Percentiles rank a stretch among this genome's conserved stretches.
Conservation (phyloP, 495 filamentous ascomycete genomes). For the Penicillium odoratum region DNA sequence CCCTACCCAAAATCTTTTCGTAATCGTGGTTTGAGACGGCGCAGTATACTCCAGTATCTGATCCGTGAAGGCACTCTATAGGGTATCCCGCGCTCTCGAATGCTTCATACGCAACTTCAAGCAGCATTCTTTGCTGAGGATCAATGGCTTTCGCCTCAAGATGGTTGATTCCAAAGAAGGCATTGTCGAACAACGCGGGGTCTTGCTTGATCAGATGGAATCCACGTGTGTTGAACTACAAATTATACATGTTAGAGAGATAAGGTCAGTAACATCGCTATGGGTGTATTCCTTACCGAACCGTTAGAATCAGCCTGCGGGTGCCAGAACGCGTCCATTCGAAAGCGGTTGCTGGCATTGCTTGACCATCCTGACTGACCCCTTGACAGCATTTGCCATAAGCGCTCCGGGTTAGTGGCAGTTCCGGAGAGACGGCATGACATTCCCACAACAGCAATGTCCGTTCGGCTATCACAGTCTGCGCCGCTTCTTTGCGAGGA, state of each 20-base stretch:
- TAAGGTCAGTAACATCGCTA: too few relatives aligned
- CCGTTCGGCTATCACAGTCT: slow-evolving; percentile 4
- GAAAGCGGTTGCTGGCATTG: background rate
- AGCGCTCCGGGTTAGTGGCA: slow-evolving; percentile 1
- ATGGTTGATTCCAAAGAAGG: background rate
- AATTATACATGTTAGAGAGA: background rate
- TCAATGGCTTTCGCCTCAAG: slow-evolving; percentile 26
- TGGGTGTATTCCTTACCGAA: too few relatives aligned
- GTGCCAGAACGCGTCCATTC: too few relatives aligned
- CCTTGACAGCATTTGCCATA: slow-evolving; percentile 10
- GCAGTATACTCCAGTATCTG: background rate
- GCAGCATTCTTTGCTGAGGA: slow-evolving; percentile 45
- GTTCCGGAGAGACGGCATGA: slow-evolving; percentile 18
- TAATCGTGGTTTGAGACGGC: slow-evolving; percentile 7
- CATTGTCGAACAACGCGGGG: background rate
- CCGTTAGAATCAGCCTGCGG: too few relatives aligned
- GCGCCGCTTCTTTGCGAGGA: too few relatives aligned
- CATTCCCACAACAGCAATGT: slow-evolving; percentile 20
- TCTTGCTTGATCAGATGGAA: background rate
- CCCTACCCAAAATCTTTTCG: background rate
- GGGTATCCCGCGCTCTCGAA: slow-evolving; percentile 37
- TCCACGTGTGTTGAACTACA: background rate
- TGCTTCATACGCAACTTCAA: slow-evolving; percentile 56
- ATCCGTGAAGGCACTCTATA: background rate
- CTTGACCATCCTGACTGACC: background rate